Conservation (phyloP, 169 alveolate genomes). For the Babesia caballi region DNA sequence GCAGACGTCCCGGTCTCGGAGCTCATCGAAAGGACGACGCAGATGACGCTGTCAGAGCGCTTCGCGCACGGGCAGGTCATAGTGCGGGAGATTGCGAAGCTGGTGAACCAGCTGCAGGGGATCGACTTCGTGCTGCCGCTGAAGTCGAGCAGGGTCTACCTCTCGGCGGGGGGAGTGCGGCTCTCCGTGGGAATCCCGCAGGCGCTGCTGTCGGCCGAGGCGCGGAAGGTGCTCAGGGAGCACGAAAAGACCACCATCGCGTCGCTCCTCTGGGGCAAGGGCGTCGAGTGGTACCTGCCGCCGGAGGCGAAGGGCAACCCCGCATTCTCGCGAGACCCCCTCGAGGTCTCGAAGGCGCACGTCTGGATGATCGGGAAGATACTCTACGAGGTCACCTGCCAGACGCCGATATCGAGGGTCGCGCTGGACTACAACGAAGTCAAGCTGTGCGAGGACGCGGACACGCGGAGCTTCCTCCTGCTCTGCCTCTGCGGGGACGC, state of each 20-base stretch:
- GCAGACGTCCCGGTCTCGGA: constrained; percentile 51
- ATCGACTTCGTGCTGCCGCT: constrained; percentile 58
- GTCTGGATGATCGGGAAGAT: constrained; percentile 68
- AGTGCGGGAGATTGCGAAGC: constrained; percentile 42
- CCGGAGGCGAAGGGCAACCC: constrained; percentile 59
- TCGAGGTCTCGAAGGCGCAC: constrained; percentile 58
- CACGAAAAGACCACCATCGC: constrained; percentile 48
- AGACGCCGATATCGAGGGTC: constrained; percentile 16
- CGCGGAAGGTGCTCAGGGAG: constrained; percentile 7
- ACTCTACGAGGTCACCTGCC: constrained; percentile 49
- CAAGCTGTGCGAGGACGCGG: constrained; percentile 52
- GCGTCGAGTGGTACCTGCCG: constrained; percentile 65
- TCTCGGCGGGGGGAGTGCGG: constrained; percentile 44
- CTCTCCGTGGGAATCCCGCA: constrained; percentile 59
- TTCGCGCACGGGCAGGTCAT: constrained; percentile 51
- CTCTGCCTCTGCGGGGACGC: constrained; percentile 27
- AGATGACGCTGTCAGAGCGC: constrained; percentile 31
- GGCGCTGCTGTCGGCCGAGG: constrained; percentile 21
- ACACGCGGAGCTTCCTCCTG: constrained; percentile 35
- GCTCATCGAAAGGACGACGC: constrained; percentile 45
- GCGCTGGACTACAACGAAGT: constrained; percentile 34
- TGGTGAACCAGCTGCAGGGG: constrained; percentile 40
- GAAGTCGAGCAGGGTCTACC: constrained; percentile 60
- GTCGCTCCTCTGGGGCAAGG: constrained; percentile 60
- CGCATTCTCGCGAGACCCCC: constrained; percentile 40